Percentiles rank a stretch among this genome's conserved stretches.
phyloP scores from a whole-genome alignment of 1,139 yeast genomes.

The Martiniozyma asiatica region DNA sequence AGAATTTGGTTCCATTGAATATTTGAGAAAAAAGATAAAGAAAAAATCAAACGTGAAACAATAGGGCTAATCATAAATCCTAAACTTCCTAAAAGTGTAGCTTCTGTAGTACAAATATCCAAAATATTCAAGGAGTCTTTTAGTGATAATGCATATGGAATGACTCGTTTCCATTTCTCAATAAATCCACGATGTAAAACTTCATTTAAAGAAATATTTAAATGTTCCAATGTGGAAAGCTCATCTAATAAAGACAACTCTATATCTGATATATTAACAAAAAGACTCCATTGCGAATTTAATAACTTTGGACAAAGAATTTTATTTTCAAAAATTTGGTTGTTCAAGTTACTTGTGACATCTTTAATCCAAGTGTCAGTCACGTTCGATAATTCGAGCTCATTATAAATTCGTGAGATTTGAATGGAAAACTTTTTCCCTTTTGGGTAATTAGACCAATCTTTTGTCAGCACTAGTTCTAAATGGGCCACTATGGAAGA shows the following conservation, averaged over 20 bases:
- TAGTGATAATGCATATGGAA: conserved; percentile 45
- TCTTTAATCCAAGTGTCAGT: conserved; percentile 38
- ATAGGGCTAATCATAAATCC: conserved; percentile 32
- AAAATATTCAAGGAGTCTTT: conserved; percentile 35
- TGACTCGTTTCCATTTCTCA: conserved; percentile 14
- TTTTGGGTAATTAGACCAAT: conserved; percentile 66
- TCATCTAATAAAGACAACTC: too few species aligned
- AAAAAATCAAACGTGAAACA: conserved; percentile 24
- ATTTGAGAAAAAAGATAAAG: conserved; percentile 1
- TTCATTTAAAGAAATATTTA: too few species aligned
- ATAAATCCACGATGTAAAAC: too few species aligned
- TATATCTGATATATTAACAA: too few species aligned
- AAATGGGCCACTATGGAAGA: too few species aligned
- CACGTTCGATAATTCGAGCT: conserved; percentile 31
- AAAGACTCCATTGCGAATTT: too few species aligned
- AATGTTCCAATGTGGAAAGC: too few species aligned
- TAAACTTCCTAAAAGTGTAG: conserved; percentile 27
- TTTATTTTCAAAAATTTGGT: too few species aligned
- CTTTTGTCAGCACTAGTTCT: conserved; percentile 49
- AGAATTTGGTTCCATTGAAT: conserved; percentile 44
- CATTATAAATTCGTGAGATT: conserved; percentile 31
- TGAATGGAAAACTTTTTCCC: conserved; percentile 54
- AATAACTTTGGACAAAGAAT: too few species aligned
- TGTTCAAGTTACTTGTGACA: conserved; percentile 11
- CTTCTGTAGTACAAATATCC: conserved; percentile 13